Conservation (phyloP, 176 grass and related monocot genomes). For the Juncus inflexus region DNA sequence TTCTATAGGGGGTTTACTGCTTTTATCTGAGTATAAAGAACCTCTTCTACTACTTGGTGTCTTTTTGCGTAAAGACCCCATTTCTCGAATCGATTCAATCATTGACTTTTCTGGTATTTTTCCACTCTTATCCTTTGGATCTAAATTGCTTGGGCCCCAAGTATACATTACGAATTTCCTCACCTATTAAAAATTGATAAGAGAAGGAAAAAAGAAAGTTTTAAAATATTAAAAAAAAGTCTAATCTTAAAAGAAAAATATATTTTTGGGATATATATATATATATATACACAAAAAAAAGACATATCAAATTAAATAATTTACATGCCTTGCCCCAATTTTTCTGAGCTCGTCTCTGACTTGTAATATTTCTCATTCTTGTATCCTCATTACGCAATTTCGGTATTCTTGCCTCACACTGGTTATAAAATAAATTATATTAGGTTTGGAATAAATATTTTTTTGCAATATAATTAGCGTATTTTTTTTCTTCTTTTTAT, state of each 20-base stretch:
- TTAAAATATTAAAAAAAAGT: too few relatives aligned
- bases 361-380: slow-evolving; percentile 64
- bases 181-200: slow-evolving; percentile 37
- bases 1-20: slow-evolving; percentile 27
- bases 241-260: not conserved
- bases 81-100: slow-evolving; percentile 51
- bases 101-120: slow-evolving; percentile 47
- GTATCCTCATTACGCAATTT: slow-evolving; percentile 63
- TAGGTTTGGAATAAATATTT: slow-evolving; percentile 18
- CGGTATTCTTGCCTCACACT: slow-evolving; percentile 80
- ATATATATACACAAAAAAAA: too few relatives aligned
- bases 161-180: slow-evolving; percentile 98
- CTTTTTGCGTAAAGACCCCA: slow-evolving; percentile 49
- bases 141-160: slow-evolving; percentile 82
- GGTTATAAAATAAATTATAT: slow-evolving; percentile 18
- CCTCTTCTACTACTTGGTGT: slow-evolving; percentile 36
- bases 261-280: not conserved
- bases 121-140: slow-evolving; percentile 57
- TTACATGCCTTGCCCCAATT: slow-evolving; percentile 90
- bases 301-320: slow-evolving; percentile 9
- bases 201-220: slow-evolving; percentile 1
- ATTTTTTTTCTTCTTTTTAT: too few relatives aligned
- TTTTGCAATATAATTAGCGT: not conserved
- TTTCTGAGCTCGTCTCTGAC: slow-evolving; percentile 46
- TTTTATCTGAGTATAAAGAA: slow-evolving; percentile 8